Conservation (phyloP, 768 basidiomycete species). For the Trametes elegans region DNA sequence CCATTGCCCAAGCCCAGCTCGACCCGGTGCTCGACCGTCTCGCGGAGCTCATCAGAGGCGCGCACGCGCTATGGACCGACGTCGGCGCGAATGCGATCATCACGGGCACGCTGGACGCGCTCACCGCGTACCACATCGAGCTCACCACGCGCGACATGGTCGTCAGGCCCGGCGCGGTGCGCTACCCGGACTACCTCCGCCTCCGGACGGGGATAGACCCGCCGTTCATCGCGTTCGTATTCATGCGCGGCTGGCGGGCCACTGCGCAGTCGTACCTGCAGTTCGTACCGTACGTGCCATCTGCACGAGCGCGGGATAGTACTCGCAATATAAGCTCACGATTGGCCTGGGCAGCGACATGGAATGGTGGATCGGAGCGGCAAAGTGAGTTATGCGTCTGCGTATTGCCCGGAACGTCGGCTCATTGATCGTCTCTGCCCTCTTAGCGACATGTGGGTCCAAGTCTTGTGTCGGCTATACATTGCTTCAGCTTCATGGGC, state of each 20-base stretch:
- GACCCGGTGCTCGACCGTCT: slow-evolving; percentile 34
- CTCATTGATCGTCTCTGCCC: background rate
- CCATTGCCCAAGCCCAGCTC: slow-evolving; percentile 28
- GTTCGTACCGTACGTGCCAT: slow-evolving; percentile 31
- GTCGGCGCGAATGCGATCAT: slow-evolving; percentile 26
- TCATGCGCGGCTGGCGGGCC: slow-evolving; percentile 28
- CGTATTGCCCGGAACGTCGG: too few relatives aligned
- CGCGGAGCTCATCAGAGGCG: slow-evolving; percentile 33
- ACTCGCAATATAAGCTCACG: background rate
- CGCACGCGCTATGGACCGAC: slow-evolving; percentile 27
- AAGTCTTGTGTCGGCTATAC: too few relatives aligned
- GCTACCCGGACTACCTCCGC: slow-evolving; percentile 28
- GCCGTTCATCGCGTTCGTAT: slow-evolving; percentile 34
- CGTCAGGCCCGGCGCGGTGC: slow-evolving; percentile 23
- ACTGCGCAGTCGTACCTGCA: slow-evolving; percentile 33
- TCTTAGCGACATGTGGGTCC: slow-evolving; percentile 9
- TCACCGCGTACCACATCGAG: slow-evolving; percentile 35
- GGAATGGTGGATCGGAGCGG: slow-evolving; percentile 11
- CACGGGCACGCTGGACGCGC: slow-evolving; percentile 34
- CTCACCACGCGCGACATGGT: slow-evolving; percentile 29
- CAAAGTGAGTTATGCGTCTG: background rate
- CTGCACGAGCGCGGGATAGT: background rate
- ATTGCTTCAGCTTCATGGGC: background rate
- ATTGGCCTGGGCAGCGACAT: background rate
- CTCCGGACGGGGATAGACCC: slow-evolving; percentile 34